Base-by-base conservation (phyloP, 371 early-diverging fungal genomes). In the Mortierella sp. region DNA sequence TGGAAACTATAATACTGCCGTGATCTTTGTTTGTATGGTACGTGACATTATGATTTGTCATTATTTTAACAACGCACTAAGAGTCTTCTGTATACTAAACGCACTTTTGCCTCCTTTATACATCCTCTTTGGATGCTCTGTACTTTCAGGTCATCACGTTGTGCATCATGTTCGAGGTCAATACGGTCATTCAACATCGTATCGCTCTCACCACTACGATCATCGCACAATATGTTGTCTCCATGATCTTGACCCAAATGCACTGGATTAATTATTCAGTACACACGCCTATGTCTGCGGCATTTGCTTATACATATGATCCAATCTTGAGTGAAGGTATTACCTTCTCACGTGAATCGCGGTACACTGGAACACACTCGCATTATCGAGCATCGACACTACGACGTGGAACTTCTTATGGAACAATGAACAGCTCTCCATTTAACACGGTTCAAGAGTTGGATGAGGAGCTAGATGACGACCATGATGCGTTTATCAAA, bases 271-370 rank as follows among this genome's bases (percentile, higher is more conserved):
- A 65, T 12, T 80, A 80, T 31, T 80, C 81, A 1, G 70, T 68
- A 12, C 75, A 80, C 65, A 80, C 81, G 17, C 81, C 81, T 43
- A 71, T 80, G 75, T 80, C 81, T 17, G 81, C 81, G 6, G 49
- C 71, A 2, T 62, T 74, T 2, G 64, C 60, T 17, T 80, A 74
- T 29, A 65, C 60, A 2, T 80, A 80, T 53, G 80, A 79, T 34
- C 81, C 81, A 10, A 40, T 68, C 43, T 26, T 80, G 28, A 57
- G 45, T 32, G 81, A 80, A 8, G 64, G 81, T 34, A 80, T 80
- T 35, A 80, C 81, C 3, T 80, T 80, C 34, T 71, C 75, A 2
- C 58, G 81, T 23, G 81, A 80, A 23, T 80, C 81, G 3, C 75
- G 81, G n/a, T 68, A 70, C 40, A 40, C 63, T n/a, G 64, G 68